Evolutionary conservation across 192 early-diverging fungal species (phyloP), one percentile per base, ranked within the genome.

Genomic region (Backusella parvicylindrica): DNA sequence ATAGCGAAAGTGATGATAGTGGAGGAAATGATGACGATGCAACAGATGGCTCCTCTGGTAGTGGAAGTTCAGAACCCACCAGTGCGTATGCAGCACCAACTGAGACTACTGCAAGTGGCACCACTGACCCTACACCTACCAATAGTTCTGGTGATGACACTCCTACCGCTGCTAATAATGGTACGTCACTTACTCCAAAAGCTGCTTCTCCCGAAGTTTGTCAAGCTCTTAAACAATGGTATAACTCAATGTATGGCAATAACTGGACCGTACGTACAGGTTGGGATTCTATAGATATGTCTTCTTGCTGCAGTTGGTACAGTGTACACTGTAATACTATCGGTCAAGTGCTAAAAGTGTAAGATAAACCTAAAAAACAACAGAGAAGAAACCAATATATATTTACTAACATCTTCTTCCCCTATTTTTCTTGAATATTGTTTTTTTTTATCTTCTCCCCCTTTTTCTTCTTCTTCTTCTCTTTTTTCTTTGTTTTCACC

Each of bases 311-410:
- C 40, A 68, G 41, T 2, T 82, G 81, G 77, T 40, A 47, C 23
- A 64, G 50, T 15, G 77, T 82, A 38, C 47, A 40, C 16, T 82
- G 81, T 68, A 79, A 66, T 26, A n/a, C 26, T 32, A 30, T 76
- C 32, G 81, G 77, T 13, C 70, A 72, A 66, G 47, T 82, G 11
- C 50, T 70, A 6, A 64, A 74, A 50, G n/a, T 82, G 80, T 82
- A 47, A 47, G 43, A n/a, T 18, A 35, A 47, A n/a, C 18, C 43
- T 47, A 47, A 76, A n/a, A 66, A 2, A 47, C 2, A 35, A 38
- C 3, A 60, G 12, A 60, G 26, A 60, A 60, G 53, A 60, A 60
- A 13, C 1, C 2, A 23, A 60, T 2, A 26, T 12, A 60, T 60
- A 60, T 60, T 3, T 60, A 28, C 53, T 60, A 60, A 60, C 53